phyloP scores from a whole-genome alignment of 73 alveolate genomes.

The Effrenium voratum region DNA sequence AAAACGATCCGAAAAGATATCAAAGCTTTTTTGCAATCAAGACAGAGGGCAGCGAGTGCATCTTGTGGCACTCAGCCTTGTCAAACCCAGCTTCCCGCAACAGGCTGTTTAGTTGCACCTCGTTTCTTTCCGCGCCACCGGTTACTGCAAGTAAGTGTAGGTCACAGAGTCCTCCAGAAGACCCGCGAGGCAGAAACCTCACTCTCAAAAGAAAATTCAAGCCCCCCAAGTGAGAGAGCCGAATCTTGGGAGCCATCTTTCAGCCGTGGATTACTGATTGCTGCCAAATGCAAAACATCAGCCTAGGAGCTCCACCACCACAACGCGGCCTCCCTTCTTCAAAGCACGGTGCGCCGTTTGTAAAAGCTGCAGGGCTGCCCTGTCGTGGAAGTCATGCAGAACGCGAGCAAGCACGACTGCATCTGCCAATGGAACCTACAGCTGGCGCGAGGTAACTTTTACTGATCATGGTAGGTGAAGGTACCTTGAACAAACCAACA shows the following conservation, averaged over 20 bases:
- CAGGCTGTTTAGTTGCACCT: background rate
- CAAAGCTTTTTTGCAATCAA: background rate
- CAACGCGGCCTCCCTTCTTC: background rate
- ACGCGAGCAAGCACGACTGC: background rate
- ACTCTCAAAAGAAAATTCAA: background rate
- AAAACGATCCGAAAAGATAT: too few relatives aligned
- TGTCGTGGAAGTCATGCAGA: slow-evolving; percentile 54
- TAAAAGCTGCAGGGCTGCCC: background rate
- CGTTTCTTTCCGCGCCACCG: slow-evolving; percentile 22
- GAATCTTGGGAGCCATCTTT: too few relatives aligned
- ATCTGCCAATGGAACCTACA: slow-evolving; percentile 26
- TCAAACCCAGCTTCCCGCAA: slow-evolving; percentile 1
- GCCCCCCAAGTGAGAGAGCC: too few relatives aligned
- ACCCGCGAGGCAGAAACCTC: slow-evolving; percentile 20
- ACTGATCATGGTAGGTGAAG: too few relatives aligned
- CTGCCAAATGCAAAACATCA: background rate
- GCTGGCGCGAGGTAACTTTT: too few relatives aligned
- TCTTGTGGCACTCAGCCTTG: background rate
- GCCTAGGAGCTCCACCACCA: slow-evolving; percentile 9
- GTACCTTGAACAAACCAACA: too few relatives aligned
- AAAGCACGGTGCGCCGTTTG: background rate
- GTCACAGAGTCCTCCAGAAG: slow-evolving; percentile 17
- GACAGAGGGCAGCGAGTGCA: slow-evolving; percentile 20
- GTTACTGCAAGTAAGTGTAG: slow-evolving; percentile 40
- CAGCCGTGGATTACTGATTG: background rate